phyloP scores from a whole-genome alignment of 2,329 filamentous ascomycete genomes.

The Delphinella strobiligena region DNA sequence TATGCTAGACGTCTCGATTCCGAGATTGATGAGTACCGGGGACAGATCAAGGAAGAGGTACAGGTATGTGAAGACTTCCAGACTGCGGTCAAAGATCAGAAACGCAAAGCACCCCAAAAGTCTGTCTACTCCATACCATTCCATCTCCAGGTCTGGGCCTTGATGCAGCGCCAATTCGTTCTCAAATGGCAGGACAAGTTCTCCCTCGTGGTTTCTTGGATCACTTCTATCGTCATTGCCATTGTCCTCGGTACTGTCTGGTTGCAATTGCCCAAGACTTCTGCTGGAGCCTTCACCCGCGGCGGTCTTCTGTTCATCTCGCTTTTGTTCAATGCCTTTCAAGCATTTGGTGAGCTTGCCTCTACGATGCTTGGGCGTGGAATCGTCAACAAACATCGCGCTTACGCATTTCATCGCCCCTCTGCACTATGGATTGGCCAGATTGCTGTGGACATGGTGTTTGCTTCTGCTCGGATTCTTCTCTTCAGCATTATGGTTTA shows the following conservation, averaged over 20 bases:
- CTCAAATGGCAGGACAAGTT: constrained; percentile 81
- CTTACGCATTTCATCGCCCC: constrained; percentile 72
- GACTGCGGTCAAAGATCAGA: constrained; percentile 62
- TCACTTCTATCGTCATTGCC: constrained; percentile 58
- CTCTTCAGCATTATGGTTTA: constrained; percentile 66
- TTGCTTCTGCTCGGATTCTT: constrained; percentile 57
- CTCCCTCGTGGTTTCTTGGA: constrained; percentile 62
- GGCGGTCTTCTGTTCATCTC: constrained; percentile 72
- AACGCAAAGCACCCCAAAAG: constrained; percentile 58
- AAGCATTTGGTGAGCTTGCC: constrained; percentile 67
- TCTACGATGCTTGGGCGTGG: constrained; percentile 63
- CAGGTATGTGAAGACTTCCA: constrained; percentile 65
- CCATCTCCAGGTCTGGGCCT: constrained; percentile 67
- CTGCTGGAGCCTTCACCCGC: constrained; percentile 63
- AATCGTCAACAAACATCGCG: constrained; percentile 73
- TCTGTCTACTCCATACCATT: constrained; percentile 79
- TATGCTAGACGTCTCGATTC: constrained; percentile 44
- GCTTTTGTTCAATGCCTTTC: constrained; percentile 77
- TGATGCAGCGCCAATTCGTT: constrained; percentile 73
- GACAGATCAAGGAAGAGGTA: constrained; percentile 50
- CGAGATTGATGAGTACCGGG: constrained; percentile 60
- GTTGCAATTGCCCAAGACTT: constrained; percentile 52
- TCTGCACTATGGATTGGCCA: constrained; percentile 75
- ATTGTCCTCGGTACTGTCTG: constrained; percentile 73
- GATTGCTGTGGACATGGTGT: constrained; percentile 61